Evolutionary conservation across 495 filamentous ascomycete genomes (phyloP), one percentile per base, ranked within the genome.

Genomic region (Trypethelium eluteriae): DNA sequence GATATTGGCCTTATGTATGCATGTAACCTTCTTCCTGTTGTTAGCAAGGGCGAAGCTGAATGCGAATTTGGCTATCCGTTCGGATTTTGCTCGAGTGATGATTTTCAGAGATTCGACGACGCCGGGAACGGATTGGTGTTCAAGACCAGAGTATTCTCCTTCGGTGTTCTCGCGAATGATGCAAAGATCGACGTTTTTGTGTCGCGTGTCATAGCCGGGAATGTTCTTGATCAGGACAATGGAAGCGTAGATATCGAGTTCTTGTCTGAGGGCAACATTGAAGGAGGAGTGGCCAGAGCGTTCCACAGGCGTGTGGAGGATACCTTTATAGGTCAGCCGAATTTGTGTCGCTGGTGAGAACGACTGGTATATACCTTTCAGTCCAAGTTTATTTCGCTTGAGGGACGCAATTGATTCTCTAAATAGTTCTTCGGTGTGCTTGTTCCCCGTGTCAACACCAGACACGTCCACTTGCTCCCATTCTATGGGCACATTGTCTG

Each of bases 161-260:
- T 98, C 94, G 76, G 94, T 98, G 82, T 98, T 98, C 83, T 98
- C 94, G 79, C 94, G 94, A 79, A 98, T 96, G 78, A 98, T 96
- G 86, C 92, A 96, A 65, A 98, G 85, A 76, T 98, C 95, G 77
- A 98, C 89, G 76, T 93, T 85, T 73, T 96, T 88, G 83, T 98
- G 94, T 74, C 94, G 92, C 63, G 95, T 98, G 79, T 95, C 78
- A 82, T 98, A 97, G 67, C 94, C 94, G 67, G 94, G 94, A 75
- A 98, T 98, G 82, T 98, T 98, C 86, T 98, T 98, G 83, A 98
- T 90, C 64, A 98, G 85, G 69, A 92, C 91, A 76, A 98, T 93
- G 57, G 93, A 97, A 74, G 94, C 94, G 78, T 98, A 98, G 80
- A 98, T 98, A 80, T 98, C 94, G 73, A 98, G 90, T 79, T 97